Conservation (phyloP, 1,139 yeast genomes). For the Pneumocystis canis region DNA sequence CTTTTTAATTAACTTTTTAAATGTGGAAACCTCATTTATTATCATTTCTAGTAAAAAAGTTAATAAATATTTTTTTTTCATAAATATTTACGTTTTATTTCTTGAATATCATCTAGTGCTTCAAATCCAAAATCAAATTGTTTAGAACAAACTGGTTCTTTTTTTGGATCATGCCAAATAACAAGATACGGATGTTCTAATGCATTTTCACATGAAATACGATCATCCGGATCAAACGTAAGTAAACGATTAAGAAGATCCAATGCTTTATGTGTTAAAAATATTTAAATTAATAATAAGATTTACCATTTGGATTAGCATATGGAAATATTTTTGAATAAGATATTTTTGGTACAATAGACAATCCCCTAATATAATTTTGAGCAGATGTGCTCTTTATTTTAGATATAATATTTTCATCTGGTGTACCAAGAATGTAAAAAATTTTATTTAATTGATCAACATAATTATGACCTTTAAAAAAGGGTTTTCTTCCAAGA, state of each 20-base stretch:
- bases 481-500: slow-evolving; percentile 80
- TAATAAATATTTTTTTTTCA: not conserved
- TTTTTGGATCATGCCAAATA: slow-evolving; percentile 94
- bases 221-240: slow-evolving; percentile 69
- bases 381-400: slow-evolving; percentile 75
- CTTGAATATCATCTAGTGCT: slow-evolving; percentile 62
- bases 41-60: slow-evolving; percentile 35
- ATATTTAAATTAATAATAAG: not conserved
- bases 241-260: slow-evolving; percentile 73
- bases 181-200: slow-evolving; percentile 74
- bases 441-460: slow-evolving; percentile 86
- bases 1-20: slow-evolving; percentile 62
- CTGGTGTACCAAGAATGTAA: slow-evolving; percentile 78
- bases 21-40: slow-evolving; percentile 62
- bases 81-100: slow-evolving; percentile 36
- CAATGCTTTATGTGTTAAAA: slow-evolving; percentile 37
- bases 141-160: slow-evolving; percentile 73
- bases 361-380: slow-evolving; percentile 75
- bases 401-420: slow-evolving; percentile 62
- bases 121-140: slow-evolving; percentile 87
- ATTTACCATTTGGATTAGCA: slow-evolving; percentile 44
- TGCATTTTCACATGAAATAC: slow-evolving; percentile 84
- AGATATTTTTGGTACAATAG: slow-evolving; percentile 71
- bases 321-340: slow-evolving; percentile 58
- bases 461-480: slow-evolving; percentile 88